Evolutionary conservation across 495 filamentous ascomycete genomes (phyloP), one percentile per base, ranked within the genome.

Genomic region (Penicilliopsis zonata): DNA sequence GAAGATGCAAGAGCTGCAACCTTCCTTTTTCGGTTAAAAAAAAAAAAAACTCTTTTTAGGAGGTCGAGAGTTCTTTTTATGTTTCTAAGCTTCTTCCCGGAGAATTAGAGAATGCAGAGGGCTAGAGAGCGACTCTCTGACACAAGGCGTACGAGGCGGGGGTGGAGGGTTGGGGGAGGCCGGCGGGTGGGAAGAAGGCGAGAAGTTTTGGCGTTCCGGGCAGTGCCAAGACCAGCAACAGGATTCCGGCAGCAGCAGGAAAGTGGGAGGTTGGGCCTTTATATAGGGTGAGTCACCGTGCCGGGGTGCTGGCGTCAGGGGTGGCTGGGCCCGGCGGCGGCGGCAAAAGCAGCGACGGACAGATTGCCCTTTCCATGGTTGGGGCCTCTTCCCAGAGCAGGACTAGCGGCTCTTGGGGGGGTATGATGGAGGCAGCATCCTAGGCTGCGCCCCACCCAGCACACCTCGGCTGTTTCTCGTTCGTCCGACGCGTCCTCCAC

Each of bases 141-240:
- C 5, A 18, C 13, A 32, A n/a, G n/a, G 6, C 9, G 25, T 28
- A 41, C 34, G 41, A 42, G 43, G 42, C 41, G 31, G 34, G 31
- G 33, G 41, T 32, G 36, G 38, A 28, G 39, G 33, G 40, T 37
- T 34, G 41, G 34, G 41, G 42, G 43, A 36, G 44, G 46, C 37
- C 43, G 46, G 40, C 36, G 46, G 43, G 43, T 34, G 47, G 43
- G 39, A 42, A 41, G 47, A 45, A 31, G 33, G 46, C 35, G 38
- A 33, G 32, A 22, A 12, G 21, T 35, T 43, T 39, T 46, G 48
- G 48, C 45, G 44, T 53, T 59, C 53, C 52, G 52, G 51, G 51
- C 41, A 47, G 49, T 64, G 61, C 61, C 61, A 65, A 65, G 61
- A 65, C 57, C 61, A 54, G 52, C 43, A 55, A 48, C 46, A 49